Evolutionary conservation across 768 basidiomycete species (phyloP).

Genomic region (Leccinum subtestaceum): DNA sequence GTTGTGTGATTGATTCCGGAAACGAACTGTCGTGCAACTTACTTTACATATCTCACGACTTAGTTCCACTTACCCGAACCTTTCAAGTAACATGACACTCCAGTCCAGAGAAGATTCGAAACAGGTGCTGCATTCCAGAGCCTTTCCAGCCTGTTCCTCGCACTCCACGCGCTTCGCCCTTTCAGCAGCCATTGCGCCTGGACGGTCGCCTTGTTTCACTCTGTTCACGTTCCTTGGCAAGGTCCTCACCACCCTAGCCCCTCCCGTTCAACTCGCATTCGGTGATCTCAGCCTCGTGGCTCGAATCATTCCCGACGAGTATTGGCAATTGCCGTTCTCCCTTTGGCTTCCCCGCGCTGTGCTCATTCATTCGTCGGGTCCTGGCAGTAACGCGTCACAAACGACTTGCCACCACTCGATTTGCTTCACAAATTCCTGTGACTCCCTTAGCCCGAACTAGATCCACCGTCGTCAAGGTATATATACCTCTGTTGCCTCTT

Average conservation of each 20-base stretch:
- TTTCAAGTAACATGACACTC: constrained; percentile 7
- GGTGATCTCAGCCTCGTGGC: constrained; percentile 16
- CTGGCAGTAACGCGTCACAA: constrained; percentile 7
- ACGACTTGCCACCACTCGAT: not conserved
- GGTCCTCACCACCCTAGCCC: constrained; percentile 2
- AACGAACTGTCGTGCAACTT: constrained; percentile 12
- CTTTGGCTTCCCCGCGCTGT: constrained; percentile 4
- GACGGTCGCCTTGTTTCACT: not conserved
- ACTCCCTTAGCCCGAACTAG: not conserved
- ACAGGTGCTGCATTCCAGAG: not conserved
- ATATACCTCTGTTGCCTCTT: not conserved
- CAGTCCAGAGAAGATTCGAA: constrained; percentile 4
- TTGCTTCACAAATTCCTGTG: not conserved
- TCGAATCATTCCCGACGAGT: not conserved
- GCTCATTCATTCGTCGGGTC: constrained; percentile 5
- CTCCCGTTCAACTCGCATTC: not conserved
- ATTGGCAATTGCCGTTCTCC: constrained; percentile 1
- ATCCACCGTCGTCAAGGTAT: constrained; percentile 14
- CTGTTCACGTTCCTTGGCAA: constrained; percentile 17
- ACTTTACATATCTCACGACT: constrained; percentile 1
- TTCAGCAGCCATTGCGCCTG: not conserved
- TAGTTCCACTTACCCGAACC: constrained; percentile 5
- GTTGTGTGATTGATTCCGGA: not conserved
- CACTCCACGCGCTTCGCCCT: constrained; percentile 4
- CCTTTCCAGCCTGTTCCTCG: not conserved